phyloP scores from a whole-genome alignment of 108 stramenopile genomes.

The Pseudonitzschia delicatissima region DNA sequence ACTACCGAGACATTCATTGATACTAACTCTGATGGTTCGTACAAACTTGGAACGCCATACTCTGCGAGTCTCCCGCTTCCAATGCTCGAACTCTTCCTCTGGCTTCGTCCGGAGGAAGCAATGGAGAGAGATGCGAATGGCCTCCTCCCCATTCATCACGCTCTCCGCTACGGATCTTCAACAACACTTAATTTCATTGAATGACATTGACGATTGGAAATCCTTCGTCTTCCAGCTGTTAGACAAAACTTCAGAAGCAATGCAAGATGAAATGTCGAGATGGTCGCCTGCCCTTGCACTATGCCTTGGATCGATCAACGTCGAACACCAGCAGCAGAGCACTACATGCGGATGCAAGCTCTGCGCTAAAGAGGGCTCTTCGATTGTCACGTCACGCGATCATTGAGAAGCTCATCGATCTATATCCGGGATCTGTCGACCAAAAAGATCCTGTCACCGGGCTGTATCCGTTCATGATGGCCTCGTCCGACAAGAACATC shows the following conservation, averaged over 20 bases:
- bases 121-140: conserved; percentile 21
- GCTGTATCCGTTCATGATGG: conserved; percentile 69
- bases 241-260: conserved; percentile 12
- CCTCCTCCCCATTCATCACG: conserved; percentile 41
- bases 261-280: background rate
- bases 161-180: too few relatives aligned
- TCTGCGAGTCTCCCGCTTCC: conserved; percentile 26
- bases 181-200: background rate
- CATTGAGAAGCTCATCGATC: conserved; percentile 16
- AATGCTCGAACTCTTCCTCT: conserved; percentile 29
- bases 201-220: conserved; percentile 4
- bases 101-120: conserved; percentile 26
- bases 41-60: conserved; percentile 6
- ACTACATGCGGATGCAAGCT: background rate
- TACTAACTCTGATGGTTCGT: background rate
- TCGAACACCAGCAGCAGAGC: background rate
- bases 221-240: conserved; percentile 19
- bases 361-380: background rate
- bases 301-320: conserved; percentile 14
- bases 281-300: conserved; percentile 37
- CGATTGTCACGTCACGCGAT: background rate
- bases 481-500: conserved; percentile 32
- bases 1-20: background rate
- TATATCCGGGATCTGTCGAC: conserved; percentile 24
- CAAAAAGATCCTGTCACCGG: conserved; percentile 42